These are phyloP conservation scores for Fusarium sp. DNA, from an alignment of 2,329 filamentous ascomycete genomes.

Conservation along the genomic window DNA sequence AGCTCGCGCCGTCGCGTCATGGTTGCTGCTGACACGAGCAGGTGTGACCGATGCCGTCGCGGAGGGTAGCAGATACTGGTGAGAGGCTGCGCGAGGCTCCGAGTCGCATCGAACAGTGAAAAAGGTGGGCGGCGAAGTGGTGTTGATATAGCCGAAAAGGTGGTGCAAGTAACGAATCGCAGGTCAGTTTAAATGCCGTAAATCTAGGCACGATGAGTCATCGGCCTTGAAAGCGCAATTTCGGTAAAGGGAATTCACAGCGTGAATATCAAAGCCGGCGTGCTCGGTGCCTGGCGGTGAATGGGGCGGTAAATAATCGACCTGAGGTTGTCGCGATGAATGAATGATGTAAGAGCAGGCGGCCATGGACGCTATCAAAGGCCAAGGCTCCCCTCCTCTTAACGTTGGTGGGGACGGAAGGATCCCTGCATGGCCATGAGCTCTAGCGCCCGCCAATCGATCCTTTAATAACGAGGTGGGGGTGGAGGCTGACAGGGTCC, in stretches of 20 bases:
- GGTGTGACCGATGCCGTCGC: background rate
- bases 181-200: background rate
- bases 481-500: background rate
- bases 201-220: constrained; percentile 24
- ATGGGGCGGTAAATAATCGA: constrained; percentile 7
- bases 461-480: background rate
- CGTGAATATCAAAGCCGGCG: background rate
- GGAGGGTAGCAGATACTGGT: background rate
- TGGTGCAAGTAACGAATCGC: constrained; percentile 12
- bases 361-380: constrained; percentile 1
- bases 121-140: constrained; percentile 5
- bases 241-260: constrained; percentile 5
- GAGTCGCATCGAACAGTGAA: constrained; percentile 16
- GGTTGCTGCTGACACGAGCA: background rate
- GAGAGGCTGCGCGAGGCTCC: background rate
- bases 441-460: constrained; percentile 18
- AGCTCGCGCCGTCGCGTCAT: constrained; percentile 42
- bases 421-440: constrained; percentile 24
- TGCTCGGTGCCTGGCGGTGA: constrained; percentile 12
- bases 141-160: background rate
- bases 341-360: constrained; percentile 36
- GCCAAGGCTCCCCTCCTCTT: background rate
- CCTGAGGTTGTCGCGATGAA: constrained; percentile 4
- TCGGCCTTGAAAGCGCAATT: background rate
- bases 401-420: constrained; percentile 2